These are phyloP conservation scores for Nymphaea thermarum DNA, from an alignment of 164 flowering plant species.

Conservation along the genomic window DNA sequence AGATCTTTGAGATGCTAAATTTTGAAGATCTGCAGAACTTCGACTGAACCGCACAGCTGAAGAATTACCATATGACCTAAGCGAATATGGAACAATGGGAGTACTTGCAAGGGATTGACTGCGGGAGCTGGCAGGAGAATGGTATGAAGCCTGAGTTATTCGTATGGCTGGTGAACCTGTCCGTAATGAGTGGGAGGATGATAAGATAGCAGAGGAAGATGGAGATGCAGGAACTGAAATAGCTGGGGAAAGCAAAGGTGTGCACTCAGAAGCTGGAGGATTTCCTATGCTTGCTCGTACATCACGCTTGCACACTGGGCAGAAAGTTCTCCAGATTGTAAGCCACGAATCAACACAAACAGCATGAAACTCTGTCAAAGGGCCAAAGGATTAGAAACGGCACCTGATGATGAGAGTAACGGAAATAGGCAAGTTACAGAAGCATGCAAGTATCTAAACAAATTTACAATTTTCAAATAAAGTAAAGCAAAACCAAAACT, in stretches of 20 bases:
- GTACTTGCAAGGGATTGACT: constrained; percentile 35
- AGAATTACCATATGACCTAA: constrained; percentile 39
- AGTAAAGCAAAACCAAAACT: no score
- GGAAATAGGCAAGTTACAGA: no score
- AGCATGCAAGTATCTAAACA: no score
- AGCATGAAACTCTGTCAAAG: constrained; percentile 78
- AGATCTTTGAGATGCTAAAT: constrained; percentile 67
- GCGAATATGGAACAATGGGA: constrained; percentile 37
- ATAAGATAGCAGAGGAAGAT: constrained; percentile 37
- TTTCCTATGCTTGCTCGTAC: constrained; percentile 65
- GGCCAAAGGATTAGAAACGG: not conserved
- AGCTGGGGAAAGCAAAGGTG: constrained; percentile 60
- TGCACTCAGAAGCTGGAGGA: constrained; percentile 87
- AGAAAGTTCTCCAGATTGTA: constrained; percentile 94
- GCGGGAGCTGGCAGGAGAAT: constrained; percentile 21
- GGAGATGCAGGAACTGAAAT: constrained; percentile 31
- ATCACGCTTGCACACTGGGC: constrained; percentile 98
- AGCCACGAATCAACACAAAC: constrained; percentile 93
- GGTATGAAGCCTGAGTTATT: constrained; percentile 22
- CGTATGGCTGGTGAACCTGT: constrained; percentile 64
- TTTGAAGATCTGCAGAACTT: constrained; percentile 60
- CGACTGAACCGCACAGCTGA: constrained; percentile 26
- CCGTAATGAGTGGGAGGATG: constrained; percentile 49
- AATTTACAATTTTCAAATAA: no score
- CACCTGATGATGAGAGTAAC: no score